Percentiles rank a stretch among this genome's conserved stretches.
These are phyloP conservation scores for Pyrenopolyporus hunteri DNA, from an alignment of 495 filamentous ascomycete species.

Conservation along the genomic window DNA sequence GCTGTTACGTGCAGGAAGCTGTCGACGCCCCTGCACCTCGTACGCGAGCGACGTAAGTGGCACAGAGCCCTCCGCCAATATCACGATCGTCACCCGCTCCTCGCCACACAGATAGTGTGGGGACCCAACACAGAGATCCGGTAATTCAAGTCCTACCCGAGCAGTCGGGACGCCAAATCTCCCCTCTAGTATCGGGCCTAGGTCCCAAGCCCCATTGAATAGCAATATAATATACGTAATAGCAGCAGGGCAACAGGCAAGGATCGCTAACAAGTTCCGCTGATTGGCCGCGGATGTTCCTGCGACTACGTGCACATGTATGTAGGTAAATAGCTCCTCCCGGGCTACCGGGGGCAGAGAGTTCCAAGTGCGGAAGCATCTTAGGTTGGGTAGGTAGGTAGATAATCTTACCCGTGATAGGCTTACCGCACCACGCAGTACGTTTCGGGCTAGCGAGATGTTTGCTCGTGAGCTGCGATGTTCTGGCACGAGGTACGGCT, in stretches of 20 bases:
- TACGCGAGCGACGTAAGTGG: conserved; percentile 5
- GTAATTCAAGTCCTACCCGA: conserved; percentile 21
- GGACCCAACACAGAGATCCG: background rate
- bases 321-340: too few relatives aligned
- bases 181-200: conserved; percentile 6
- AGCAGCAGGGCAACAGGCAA: conserved; percentile 4
- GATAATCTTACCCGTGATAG: too few relatives aligned
- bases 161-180: conserved; percentile 24
- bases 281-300: conserved; percentile 16
- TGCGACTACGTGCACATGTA: too few relatives aligned
- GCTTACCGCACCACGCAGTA: background rate
- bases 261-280: background rate
- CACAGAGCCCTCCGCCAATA: conserved; percentile 9
- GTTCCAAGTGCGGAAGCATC: too few relatives aligned
- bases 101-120: conserved; percentile 1
- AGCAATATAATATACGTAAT: too few relatives aligned
- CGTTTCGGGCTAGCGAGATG: conserved; percentile 5
- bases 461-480: conserved; percentile 22
- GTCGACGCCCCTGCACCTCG: conserved; percentile 2
- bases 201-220: background rate
- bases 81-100: background rate
- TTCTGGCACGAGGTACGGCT: background rate
- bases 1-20: conserved; percentile 30
- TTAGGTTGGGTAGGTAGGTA: too few relatives aligned
- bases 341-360: background rate